Evolutionary conservation across 495 filamentous ascomycete species (phyloP).

Genomic region (Penicillium antarcticum): DNA sequence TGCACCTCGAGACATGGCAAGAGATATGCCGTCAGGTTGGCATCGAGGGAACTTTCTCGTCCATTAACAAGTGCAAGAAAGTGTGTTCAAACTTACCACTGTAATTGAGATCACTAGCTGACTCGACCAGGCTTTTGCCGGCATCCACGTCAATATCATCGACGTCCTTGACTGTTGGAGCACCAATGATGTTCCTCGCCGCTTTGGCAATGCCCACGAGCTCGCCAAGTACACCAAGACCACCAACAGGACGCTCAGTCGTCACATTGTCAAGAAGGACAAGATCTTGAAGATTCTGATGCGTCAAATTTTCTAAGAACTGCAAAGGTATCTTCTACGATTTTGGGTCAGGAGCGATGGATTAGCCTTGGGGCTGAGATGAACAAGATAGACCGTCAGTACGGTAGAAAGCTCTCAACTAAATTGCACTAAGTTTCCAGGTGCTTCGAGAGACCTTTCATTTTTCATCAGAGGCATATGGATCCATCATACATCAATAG

Average conservation of each 20-base stretch:
- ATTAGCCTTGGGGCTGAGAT: no score
- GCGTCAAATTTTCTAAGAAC: slow-evolving; percentile 16
- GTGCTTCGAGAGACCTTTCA: no score
- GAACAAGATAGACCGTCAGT: no score
- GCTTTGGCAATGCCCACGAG: slow-evolving; percentile 26
- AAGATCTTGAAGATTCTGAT: slow-evolving; percentile 40
- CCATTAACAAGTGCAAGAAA: slow-evolving; percentile 40
- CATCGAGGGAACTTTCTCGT: slow-evolving; percentile 16
- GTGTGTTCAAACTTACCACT: slow-evolving; percentile 13
- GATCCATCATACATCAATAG: no score
- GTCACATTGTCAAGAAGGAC: slow-evolving; percentile 33
- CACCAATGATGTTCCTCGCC: slow-evolving; percentile 16
- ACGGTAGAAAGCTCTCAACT: no score
- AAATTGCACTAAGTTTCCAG: no score
- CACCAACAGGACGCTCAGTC: slow-evolving; percentile 29
- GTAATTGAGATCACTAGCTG: neutral
- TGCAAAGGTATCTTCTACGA: neutral
- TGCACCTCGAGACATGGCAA: slow-evolving; percentile 23
- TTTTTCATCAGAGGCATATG: no score
- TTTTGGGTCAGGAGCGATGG: neutral
- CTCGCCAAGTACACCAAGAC: slow-evolving; percentile 39
- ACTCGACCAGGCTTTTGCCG: slow-evolving; percentile 19
- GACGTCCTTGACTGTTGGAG: slow-evolving; percentile 48
- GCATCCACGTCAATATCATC: slow-evolving; percentile 48
- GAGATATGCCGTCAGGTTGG: slow-evolving; percentile 31